Evolutionary conservation across 805 yeast species (phyloP), one percentile per base, ranked within the genome.

Genomic region (Cyberlindnera saturnus): DNA sequence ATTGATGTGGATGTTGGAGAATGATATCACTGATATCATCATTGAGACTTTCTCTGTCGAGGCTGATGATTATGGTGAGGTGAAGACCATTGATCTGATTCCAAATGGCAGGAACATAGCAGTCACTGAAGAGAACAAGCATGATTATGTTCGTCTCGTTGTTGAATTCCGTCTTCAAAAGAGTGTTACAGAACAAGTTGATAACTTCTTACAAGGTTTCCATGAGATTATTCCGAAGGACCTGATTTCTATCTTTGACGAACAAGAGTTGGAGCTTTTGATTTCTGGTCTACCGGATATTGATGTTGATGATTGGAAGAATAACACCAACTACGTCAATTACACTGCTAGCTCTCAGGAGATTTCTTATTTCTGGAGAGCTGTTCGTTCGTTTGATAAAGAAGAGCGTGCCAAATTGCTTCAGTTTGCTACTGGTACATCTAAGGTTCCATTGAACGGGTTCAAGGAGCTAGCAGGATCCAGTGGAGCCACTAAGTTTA

Each of bases 351-450:
- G 86, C 2, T 86, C 95, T 2, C 80, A 86, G 28, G 97, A 90
- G 59, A 82, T 93, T 44, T 89, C 84, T 58, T 91, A 97, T 86
- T 93, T 93, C 66, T 93, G 99, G 99, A 74, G 97, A 59, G 96
- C 97, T 1, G 96, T 93, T 13, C 79, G 88, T 55, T 86, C 97
- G 1, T 93, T 93, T 65, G 96, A 88, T 56, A 77, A 76, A 15
- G 99, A 93, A 61, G 97, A 93, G 60, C 74, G 96, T 39, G 99
- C 99, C 8, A 90, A 89, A 59, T 67, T 93, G 50, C 68, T 93
- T 45, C 99, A 93, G 61, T 93, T 93, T 70, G 91, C 95, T 1
- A 93, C 99, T 0, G 99, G 99, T 47, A 91, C 99, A 0, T 82
- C 95, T 48, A 89, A 90, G 63, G 98, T 93, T 8, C 99, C 99